Evolutionary conservation across 352 stramenopile species (phyloP), one percentile per base, ranked within the genome.

Genomic region (Phytophthora quininea): DNA sequence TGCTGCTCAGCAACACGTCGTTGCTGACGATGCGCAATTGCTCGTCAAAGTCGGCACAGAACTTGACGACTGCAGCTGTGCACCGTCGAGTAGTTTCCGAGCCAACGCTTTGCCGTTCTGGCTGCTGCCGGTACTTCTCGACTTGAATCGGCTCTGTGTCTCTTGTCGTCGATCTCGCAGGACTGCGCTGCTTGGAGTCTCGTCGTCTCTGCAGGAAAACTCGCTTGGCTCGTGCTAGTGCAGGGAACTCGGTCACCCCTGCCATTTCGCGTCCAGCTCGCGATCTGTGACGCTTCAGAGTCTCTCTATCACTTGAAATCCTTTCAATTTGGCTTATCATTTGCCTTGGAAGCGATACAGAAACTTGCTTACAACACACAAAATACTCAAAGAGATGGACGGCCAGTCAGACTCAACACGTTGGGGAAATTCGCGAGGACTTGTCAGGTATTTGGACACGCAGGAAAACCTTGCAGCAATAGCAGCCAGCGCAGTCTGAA

Each of bases 221-320:
- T 58, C 63, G 71, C 55, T 77, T 80, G 11, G 72, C 64, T 15
- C 69, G 61, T 15, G 54, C 61, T 24, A 81, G 62, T 1, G 70
- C 70, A 9, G 70, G 66, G 45, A 81, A 81, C 9, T 37, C 32
- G 24, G 46, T 52, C 10, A 62, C 19, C 24, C 49, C 67, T 11
- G 19, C 15, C 55, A 54, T 63, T 5, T 27, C 24, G 15, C 45
- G 8, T 31, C 38, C 14, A 29, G 19, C 24, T 46, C 31, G 19
- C 47, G 19, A n/a, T n/a, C 43, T 24, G 63, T 67, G 66, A 33
- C 54, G 24, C 33, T 69, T 64, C 58, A 24, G 19, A 24, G 19
- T 24, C 19, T 24, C 19, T 24, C 19, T 24, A 24, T 24, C 19
- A 24, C 19, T 51, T 32, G 45, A 56, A 19, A 64, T 72, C 47